phyloP scores from a whole-genome alignment of 2,329 filamentous ascomycete species.

The Tolypocladium guangdongense region DNA sequence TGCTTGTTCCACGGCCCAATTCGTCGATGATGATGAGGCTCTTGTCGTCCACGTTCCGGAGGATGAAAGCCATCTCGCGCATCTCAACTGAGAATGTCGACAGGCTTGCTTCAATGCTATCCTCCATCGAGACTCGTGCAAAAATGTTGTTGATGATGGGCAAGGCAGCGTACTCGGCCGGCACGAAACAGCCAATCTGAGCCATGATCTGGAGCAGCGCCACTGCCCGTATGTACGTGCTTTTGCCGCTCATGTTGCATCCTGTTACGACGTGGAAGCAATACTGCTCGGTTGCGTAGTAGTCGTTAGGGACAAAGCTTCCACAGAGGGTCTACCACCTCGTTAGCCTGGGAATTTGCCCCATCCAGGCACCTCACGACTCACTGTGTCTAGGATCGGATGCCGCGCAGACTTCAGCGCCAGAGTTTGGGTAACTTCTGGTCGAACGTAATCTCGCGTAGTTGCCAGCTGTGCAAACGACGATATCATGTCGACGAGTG shows the following conservation, averaged over 20 bases:
- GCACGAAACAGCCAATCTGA: constrained; percentile 84
- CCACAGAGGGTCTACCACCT: constrained; percentile 42
- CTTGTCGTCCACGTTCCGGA: constrained; percentile 65
- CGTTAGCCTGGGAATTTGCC: constrained; percentile 4
- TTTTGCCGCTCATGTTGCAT: constrained; percentile 97
- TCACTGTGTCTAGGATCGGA: constrained; percentile 62
- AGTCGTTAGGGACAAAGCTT: constrained; percentile 79
- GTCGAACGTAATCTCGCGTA: constrained; percentile 47
- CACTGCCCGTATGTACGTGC: constrained; percentile 81
- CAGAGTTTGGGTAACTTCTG: constrained; percentile 56
- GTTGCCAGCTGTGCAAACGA: constrained; percentile 68
- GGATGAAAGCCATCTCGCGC: constrained; percentile 89
- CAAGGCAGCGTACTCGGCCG: constrained; percentile 73
- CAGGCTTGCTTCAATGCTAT: constrained; percentile 80
- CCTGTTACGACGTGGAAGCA: constrained; percentile 91
- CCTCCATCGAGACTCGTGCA: constrained; percentile 75
- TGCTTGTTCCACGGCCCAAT: constrained; percentile 82
- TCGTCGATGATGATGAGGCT: constrained; percentile 86
- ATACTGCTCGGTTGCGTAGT: constrained; percentile 68
- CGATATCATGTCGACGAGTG: constrained; percentile 75
- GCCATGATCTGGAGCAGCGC: constrained; percentile 86
- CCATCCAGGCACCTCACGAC: background rate
- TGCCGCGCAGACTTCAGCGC: constrained; percentile 68
- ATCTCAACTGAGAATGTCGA: constrained; percentile 94
- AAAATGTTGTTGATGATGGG: constrained; percentile 76